Evolutionary conservation across 1,284 basidiomycete species (phyloP), one percentile per base, ranked within the genome.

Genomic region (Taiwanofungus camphoratus): DNA sequence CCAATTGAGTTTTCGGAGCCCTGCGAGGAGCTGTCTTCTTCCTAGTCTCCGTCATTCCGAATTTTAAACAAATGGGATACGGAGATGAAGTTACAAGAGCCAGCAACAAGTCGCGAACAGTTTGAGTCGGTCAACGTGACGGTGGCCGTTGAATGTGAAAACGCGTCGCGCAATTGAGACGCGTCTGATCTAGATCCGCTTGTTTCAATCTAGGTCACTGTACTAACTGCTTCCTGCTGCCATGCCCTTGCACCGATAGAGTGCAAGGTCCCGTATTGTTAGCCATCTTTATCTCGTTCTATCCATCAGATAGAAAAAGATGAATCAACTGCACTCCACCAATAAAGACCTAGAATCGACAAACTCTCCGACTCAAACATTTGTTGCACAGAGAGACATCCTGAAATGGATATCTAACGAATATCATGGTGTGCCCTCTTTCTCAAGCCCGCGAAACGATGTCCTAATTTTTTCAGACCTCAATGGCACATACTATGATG

Each of bases 401-500:
- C 45, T 71, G 39, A 60, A 53, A 51, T 74, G 71, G 72, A 64
- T 81, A 19, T 70, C 76, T 1, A 59, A 61, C 34, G 76, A 80
- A 53, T 82, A 82, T 49, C 63, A 71, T 44, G 76, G 79, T 77
- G 51, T 30, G 58, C 39, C 13, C 31, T 33, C 11, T n/a, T 33
- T 16, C 16, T 7, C 31, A 13, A 9, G 31, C 11, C 31, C 11
- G 16, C 30, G 12, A 27, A 13, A 33, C n/a, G n/a, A n/a, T n/a
- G n/a, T n/a, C n/a, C 23, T 39, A 5, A 32, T 38, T 18, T 23
- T 32, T 12, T n/a, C 12, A 87, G 85, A 81, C 45, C 61, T 87
- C 53, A 91, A 92, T 55, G 79, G 82, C 6, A 61, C 68, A 18
- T 62, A 71, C 34, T 68, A 78, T 40, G 72, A 79, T 36, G 65